Evolutionary conservation across 225 moss, liverwort and hornwort genomes (phyloP).

Genomic region (Lunularia cruciata): DNA sequence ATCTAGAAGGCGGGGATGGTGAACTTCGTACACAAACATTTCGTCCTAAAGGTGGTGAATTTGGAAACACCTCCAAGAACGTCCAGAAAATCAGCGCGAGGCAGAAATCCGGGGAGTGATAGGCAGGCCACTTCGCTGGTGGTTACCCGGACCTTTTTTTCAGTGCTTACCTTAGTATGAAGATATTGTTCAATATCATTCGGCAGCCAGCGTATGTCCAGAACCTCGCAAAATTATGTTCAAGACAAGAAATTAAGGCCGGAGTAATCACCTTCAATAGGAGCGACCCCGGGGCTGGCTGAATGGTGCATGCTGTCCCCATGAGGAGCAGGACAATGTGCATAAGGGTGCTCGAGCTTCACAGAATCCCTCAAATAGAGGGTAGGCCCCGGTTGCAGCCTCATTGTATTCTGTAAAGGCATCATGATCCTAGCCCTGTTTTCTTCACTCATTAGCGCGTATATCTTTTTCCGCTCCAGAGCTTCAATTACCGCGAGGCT

Average conservation of each 20-base stretch:
- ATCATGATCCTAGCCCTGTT: constrained; percentile 56
- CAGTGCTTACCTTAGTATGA: too few relatives aligned
- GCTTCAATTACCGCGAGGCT: constrained; percentile 2
- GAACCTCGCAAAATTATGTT: too few relatives aligned
- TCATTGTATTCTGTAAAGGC: constrained; percentile 74
- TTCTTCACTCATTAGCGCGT: constrained; percentile 13
- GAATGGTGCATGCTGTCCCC: constrained; percentile 39
- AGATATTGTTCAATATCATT: too few relatives aligned
- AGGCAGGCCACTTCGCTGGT: too few relatives aligned
- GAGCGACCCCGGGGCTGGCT: constrained; percentile 27
- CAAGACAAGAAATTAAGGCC: not conserved
- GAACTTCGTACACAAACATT: too few relatives aligned
- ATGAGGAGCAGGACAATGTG: constrained; percentile 32
- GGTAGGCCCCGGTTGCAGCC: constrained; percentile 66
- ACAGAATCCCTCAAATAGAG: constrained; percentile 60
- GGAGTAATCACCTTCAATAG: constrained; percentile 30
- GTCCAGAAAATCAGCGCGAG: too few relatives aligned
- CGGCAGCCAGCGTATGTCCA: too few relatives aligned
- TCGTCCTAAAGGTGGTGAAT: too few relatives aligned
- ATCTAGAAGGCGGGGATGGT: too few relatives aligned
- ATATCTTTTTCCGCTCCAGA: not conserved
- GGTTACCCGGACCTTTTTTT: too few relatives aligned
- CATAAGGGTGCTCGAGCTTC: constrained; percentile 59
- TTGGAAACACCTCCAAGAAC: too few relatives aligned
- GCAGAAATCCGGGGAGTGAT: too few relatives aligned